A percentile compares a stretch with the other conserved stretches of the same genome.
phyloP scores from a whole-genome alignment of 2,329 filamentous ascomycete genomes.

The Fusarium sarcochroum region DNA sequence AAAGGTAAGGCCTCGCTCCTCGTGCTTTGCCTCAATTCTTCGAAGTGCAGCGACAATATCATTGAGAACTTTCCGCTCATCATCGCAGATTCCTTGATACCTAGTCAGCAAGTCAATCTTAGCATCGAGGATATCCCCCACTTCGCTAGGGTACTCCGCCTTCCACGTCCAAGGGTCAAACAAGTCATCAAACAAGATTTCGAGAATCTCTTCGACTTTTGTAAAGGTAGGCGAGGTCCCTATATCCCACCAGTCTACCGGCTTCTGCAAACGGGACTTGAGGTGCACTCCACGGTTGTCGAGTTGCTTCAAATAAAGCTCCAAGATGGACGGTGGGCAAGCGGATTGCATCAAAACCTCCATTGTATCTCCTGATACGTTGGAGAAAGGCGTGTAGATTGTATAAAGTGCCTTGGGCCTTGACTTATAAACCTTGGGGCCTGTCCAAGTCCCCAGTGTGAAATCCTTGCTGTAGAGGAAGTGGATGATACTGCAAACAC shows the following conservation, averaged over 20 bases:
- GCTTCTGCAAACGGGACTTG: background rate
- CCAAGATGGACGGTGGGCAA: background rate
- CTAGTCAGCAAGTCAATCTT: conserved; percentile 13
- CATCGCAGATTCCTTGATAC: background rate
- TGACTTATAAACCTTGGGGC: no score
- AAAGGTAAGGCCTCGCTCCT: background rate
- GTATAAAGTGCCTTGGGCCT: no score
- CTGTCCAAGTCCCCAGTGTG: background rate
- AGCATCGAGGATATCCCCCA: conserved; percentile 3
- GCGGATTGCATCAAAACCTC: background rate
- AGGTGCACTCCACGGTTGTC: background rate
- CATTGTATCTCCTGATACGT: no score
- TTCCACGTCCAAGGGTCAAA: background rate
- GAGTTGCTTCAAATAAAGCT: conserved; percentile 5
- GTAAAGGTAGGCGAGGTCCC: background rate
- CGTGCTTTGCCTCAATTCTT: background rate
- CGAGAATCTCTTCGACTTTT: fast-evolving
- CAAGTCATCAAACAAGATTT: background rate
- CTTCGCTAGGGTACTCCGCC: background rate
- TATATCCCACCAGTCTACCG: no score
- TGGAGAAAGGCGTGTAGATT: no score
- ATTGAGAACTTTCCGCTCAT: background rate
- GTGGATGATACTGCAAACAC: background rate
- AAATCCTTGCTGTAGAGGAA: background rate
- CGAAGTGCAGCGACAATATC: background rate